A percentile compares a stretch with the other conserved stretches of the same genome.
These are phyloP conservation scores for Tulasnella calospora DNA, from an alignment of 768 basidiomycete species.

Conservation along the genomic window DNA sequence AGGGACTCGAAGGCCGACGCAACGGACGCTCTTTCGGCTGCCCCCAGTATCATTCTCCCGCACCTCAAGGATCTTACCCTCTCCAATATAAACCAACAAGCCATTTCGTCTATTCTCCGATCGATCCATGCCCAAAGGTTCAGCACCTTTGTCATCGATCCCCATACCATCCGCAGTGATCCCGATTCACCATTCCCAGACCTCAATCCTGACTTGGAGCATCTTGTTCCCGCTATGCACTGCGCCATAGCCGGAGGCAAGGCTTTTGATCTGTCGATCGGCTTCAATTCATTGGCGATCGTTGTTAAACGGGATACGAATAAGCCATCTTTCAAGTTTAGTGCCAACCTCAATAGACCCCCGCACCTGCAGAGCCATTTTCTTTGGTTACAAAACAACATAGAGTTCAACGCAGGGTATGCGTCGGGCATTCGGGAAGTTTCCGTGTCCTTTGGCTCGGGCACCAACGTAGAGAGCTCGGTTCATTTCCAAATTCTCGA, in stretches of 20 bases:
- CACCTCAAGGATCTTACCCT: neutral
- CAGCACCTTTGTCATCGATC: neutral
- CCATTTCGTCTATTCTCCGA: neutral
- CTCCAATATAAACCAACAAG: neutral
- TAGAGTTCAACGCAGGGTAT: neutral
- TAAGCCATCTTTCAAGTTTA: neutral
- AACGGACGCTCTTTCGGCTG: neutral
- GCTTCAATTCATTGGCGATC: neutral
- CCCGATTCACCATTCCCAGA: neutral
- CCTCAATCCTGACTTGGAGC: neutral
- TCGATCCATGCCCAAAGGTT: neutral
- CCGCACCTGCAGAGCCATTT: neutral
- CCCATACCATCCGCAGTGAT: neutral
- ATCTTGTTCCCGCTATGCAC: neutral
- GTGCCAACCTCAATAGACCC: neutral
- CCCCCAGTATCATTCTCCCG: neutral
- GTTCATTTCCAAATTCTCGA: neutral
- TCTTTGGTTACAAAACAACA: neutral
- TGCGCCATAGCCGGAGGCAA: neutral
- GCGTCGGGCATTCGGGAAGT: neutral
- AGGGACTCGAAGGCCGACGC: neutral
- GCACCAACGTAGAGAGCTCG: neutral
- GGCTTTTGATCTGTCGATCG: neutral
- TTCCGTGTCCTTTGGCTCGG: neutral
- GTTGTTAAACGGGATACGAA: neutral